Evolutionary conservation across 2,329 filamentous ascomycete genomes (phyloP).

Genomic region (Ceratocystis ficicola): DNA sequence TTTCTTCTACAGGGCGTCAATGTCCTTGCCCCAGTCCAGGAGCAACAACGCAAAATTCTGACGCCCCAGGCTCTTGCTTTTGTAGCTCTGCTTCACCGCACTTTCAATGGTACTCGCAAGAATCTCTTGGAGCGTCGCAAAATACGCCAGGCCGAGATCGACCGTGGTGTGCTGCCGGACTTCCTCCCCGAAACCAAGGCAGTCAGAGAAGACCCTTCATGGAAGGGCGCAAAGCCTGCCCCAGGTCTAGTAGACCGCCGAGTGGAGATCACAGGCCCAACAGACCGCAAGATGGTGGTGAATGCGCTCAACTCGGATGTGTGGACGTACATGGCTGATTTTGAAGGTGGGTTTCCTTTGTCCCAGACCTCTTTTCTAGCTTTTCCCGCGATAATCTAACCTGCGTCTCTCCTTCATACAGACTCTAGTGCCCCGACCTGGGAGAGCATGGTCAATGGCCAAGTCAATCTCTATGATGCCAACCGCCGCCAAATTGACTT

Average conservation of each 20-base stretch:
- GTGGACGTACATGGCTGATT: constrained; percentile 99
- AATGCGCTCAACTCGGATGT: constrained; percentile 94
- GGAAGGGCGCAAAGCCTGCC: constrained; percentile 83
- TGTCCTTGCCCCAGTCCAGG: constrained; percentile 66
- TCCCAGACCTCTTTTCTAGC: neutral
- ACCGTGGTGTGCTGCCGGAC: constrained; percentile 77
- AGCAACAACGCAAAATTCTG: constrained; percentile 78
- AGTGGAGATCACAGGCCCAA: constrained; percentile 94
- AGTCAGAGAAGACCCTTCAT: constrained; percentile 86
- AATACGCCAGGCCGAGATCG: constrained; percentile 80
- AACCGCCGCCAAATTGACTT: constrained; percentile 91
- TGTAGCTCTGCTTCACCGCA: constrained; percentile 84
- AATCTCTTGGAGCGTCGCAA: constrained; percentile 74
- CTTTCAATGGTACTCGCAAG: constrained; percentile 85
- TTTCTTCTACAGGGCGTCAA: constrained; percentile 76
- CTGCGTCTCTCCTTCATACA: constrained; percentile 30
- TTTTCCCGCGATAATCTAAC: neutral
- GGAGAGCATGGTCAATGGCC: constrained; percentile 99
- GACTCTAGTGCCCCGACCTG: constrained; percentile 93
- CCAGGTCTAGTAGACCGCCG: constrained; percentile 86
- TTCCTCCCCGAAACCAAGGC: constrained; percentile 93
- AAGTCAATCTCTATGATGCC: constrained; percentile 94
- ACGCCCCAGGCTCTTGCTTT: constrained; percentile 84
- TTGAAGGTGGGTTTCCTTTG: constrained; percentile 58
- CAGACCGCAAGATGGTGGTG: constrained; percentile 97